phyloP scores from a whole-genome alignment of 2,329 filamentous ascomycete species.

The Sordariomycetes sp. region DNA sequence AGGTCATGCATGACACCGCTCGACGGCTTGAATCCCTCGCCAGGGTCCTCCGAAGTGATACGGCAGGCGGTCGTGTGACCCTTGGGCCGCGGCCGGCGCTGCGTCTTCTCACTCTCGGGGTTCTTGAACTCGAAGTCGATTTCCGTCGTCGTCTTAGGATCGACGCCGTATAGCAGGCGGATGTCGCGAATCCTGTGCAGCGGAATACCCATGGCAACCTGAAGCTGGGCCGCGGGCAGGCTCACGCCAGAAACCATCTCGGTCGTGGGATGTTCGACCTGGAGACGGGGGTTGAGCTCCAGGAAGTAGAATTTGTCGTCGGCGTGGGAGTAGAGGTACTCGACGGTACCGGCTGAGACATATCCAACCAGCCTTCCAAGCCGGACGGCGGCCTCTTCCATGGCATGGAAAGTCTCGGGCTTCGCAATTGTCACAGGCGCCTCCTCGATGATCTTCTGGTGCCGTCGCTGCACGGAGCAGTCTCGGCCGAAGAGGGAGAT shows the following conservation, averaged over 20 bases:
- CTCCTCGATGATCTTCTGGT: constrained; percentile 99
- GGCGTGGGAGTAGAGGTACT: constrained; percentile 95
- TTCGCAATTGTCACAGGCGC: constrained; percentile 95
- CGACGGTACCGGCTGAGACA: constrained; percentile 95
- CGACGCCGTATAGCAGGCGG: constrained; percentile 87
- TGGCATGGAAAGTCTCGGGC: constrained; percentile 77
- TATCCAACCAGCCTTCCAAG: constrained; percentile 92
- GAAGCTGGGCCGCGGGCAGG: constrained; percentile 90
- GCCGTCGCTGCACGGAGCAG: constrained; percentile 94
- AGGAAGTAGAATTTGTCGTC: constrained; percentile 99
- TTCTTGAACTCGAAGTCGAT: constrained; percentile 97
- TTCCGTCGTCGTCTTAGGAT: constrained; percentile 73
- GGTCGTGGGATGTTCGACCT: constrained; percentile 98
- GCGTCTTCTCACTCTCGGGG: constrained; percentile 69
- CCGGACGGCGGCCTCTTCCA: constrained; percentile 94
- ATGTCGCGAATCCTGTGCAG: constrained; percentile 95
- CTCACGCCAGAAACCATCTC: constrained; percentile 99
- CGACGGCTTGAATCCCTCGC: constrained; percentile 98
- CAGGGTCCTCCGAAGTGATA: constrained; percentile 97
- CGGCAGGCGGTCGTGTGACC: constrained; percentile 96
- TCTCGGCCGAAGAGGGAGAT: constrained; percentile 98
- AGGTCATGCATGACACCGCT: constrained; percentile 98
- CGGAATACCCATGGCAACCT: constrained; percentile 97
- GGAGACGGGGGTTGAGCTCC: constrained; percentile 95
- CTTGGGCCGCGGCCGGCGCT: constrained; percentile 85